Conservation (phyloP, 305 asterid species). For the Fraxinus velutina region DNA sequence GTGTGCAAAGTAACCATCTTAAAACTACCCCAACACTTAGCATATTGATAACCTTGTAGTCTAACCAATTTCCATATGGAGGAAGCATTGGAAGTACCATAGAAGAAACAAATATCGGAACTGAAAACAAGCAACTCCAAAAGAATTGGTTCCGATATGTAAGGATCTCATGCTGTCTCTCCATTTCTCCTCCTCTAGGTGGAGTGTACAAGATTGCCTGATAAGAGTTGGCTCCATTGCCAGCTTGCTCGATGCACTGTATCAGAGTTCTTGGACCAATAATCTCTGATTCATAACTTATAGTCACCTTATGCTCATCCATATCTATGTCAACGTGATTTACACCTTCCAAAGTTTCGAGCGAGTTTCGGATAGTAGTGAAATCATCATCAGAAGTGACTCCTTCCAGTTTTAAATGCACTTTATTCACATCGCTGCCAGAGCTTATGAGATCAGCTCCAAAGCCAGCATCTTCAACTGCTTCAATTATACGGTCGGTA, state of each 20-base stretch:
- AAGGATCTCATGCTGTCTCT: constrained; percentile 62
- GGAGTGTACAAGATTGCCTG: constrained; percentile 69
- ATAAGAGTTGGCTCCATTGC: constrained; percentile 45
- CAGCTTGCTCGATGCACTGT: constrained; percentile 64
- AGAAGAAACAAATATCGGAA: constrained; percentile 73
- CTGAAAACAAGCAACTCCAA: constrained; percentile 82
- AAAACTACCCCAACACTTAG: constrained; percentile 68
- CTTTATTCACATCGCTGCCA: constrained; percentile 68
- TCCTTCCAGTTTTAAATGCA: constrained; percentile 70
- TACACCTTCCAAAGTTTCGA: constrained; percentile 76
- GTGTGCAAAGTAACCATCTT: constrained; percentile 94
- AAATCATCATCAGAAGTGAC: constrained; percentile 55
- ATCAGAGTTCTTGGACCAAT: constrained; percentile 90
- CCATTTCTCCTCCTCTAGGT: constrained; percentile 68
- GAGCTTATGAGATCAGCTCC: constrained; percentile 81
- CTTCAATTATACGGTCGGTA: constrained; percentile 50
- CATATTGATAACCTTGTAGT: constrained; percentile 72
- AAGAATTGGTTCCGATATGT: constrained; percentile 70
- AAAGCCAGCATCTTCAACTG: constrained; percentile 92
- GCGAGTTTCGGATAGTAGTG: constrained; percentile 42
- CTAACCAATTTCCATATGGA: constrained; percentile 89
- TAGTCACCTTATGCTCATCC: constrained; percentile 47
- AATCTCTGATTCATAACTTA: constrained; percentile 73
- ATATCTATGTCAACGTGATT: constrained; percentile 58
- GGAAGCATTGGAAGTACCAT: constrained; percentile 96